Conservation (phyloP, 345 rosid species). For the Euphorbia tirucalli region DNA sequence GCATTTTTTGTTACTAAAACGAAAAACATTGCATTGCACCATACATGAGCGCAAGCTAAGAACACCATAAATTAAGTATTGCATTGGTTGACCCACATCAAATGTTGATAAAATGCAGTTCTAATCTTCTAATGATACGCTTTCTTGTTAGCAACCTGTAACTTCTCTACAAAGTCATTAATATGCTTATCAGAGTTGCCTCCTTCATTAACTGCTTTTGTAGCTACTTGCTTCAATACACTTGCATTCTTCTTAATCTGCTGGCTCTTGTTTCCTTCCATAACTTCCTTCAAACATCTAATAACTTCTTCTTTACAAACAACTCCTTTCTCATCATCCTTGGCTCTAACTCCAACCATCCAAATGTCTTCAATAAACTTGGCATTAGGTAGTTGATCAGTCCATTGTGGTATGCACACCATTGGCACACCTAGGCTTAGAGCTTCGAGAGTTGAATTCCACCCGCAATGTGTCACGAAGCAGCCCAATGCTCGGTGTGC, state of each 20-base stretch:
- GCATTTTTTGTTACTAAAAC: too few relatives aligned
- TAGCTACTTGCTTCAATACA: constrained; percentile 55
- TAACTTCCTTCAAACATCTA: constrained; percentile 57
- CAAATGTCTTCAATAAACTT: constrained; percentile 61
- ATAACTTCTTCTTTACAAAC: constrained; percentile 50
- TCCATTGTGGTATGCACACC: constrained; percentile 65
- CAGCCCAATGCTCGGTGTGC: constrained; percentile 51
- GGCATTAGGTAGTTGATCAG: constrained; percentile 65
- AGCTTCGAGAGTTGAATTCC: constrained; percentile 77
- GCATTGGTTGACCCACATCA: background rate
- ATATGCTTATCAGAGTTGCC: constrained; percentile 53
- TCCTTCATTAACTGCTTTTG: constrained; percentile 51
- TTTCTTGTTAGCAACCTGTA: constrained; percentile 13
- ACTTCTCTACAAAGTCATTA: constrained; percentile 43
- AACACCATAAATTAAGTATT: background rate
- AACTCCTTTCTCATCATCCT: constrained; percentile 49
- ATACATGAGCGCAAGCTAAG: too few relatives aligned
- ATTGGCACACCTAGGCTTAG: constrained; percentile 65
- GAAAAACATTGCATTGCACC: background rate
- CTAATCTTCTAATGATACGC: background rate
- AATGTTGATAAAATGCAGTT: background rate
- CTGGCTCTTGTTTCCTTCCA: constrained; percentile 50
- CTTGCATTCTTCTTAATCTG: constrained; percentile 41
- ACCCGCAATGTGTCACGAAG: constrained; percentile 70
- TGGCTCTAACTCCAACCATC: constrained; percentile 57